Evolutionary conservation across 257 asterid genomes (phyloP), one percentile per base, ranked within the genome.

Genomic region (Linderniella brevidens): DNA sequence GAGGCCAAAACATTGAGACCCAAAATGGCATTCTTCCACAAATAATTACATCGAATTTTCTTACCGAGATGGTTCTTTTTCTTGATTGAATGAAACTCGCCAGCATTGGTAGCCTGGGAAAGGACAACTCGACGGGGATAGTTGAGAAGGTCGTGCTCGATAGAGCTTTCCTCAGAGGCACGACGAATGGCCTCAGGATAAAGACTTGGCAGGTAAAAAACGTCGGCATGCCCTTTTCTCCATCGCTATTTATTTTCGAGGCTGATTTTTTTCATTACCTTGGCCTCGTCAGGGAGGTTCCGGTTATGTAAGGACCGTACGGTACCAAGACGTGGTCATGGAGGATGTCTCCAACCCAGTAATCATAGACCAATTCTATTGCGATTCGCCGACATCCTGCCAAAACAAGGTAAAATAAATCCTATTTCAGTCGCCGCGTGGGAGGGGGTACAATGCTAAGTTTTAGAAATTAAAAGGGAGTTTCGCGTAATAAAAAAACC

Each of bases 181-280:
- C 98, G 19, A 76, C 87, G 40, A 90, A 90, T 35, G 96, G 98
- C 46, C 87, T 90, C 19, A 69, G 98, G 63, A 90, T 90, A 68
- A 90, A 90, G 77, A 84, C 94, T 29, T 90, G 92, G 92, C 98
- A 90, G 94, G 98, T 80, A 64, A n/a, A n/a, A n/a, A n/a, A n/a
- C n/a, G n/a, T n/a, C n/a, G n/a, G n/a, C n/a, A n/a, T n/a, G n/a
- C n/a, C n/a, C n/a, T n/a, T n/a, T n/a, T n/a, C n/a, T n/a, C n/a
- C n/a, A n/a, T n/a, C n/a, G n/a, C n/a, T n/a, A n/a, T n/a, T n/a
- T n/a, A n/a, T n/a, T n/a, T n/a, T n/a, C n/a, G n/a, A n/a, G n/a
- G n/a, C n/a, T n/a, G n/a, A n/a, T n/a, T n/a, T n/a, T n/a, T n/a
- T n/a, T n/a, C n/a, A n/a, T n/a, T n/a, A 5, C 5, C n/a, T 13